phyloP scores from a whole-genome alignment of 805 yeast genomes.

The Wickerhamomyces bovis region DNA sequence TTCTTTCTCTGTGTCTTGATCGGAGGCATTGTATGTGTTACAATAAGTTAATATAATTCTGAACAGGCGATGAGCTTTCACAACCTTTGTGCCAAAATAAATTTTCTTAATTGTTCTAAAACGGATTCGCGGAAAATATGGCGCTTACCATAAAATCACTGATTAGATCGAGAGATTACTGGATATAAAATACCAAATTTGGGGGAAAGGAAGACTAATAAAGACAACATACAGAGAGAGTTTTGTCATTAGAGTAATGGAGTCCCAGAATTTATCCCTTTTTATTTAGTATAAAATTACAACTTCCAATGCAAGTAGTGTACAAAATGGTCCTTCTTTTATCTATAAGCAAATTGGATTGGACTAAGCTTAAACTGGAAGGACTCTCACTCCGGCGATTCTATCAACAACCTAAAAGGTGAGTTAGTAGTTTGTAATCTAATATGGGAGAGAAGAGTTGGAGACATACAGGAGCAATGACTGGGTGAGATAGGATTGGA shows the following conservation, averaged over 20 bases:
- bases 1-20: constrained; percentile 9
- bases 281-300: too few species aligned
- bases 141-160: background rate
- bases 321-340: background rate
- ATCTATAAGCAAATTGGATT: background rate
- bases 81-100: constrained; percentile 1
- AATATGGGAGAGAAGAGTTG: background rate
- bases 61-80: constrained; percentile 3
- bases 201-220: too few species aligned
- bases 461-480: constrained; percentile 57
- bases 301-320: background rate
- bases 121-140: background rate
- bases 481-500: constrained; percentile 73
- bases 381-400: constrained; percentile 59
- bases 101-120: background rate
- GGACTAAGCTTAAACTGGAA: constrained; percentile 55
- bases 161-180: too few species aligned
- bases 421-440: constrained; percentile 2
- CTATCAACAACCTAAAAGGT: constrained; percentile 39
- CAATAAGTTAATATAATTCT: background rate
- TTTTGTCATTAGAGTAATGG: too few species aligned
- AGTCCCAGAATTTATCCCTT: too few species aligned
- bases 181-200: too few species aligned
- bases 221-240: too few species aligned
- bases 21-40: constrained; percentile 12